Percentiles rank a stretch among this genome's conserved stretches.
phyloP scores from a whole-genome alignment of 176 grass and related monocot species.

The Oryza officinalis region DNA sequence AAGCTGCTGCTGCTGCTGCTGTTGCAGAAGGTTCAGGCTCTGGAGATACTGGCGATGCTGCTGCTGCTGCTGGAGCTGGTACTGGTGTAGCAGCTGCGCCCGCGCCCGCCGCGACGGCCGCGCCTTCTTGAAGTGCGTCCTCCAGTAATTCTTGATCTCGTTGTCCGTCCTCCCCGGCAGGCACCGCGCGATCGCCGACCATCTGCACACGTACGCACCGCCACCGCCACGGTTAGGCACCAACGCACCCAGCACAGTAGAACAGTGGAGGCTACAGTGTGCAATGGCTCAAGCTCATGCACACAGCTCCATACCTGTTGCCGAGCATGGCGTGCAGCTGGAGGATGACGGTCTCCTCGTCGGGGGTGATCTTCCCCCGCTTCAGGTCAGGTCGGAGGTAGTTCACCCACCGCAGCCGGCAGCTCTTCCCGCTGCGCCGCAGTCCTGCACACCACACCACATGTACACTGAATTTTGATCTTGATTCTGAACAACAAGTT shows the following conservation, averaged over 20 bases:
- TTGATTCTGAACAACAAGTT: background rate
- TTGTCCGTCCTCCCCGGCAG: slow-evolving; percentile 98
- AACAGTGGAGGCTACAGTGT: background rate
- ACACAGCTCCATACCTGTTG: slow-evolving; percentile 52
- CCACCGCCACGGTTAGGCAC: slow-evolving; percentile 27
- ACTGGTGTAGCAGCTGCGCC: slow-evolving; percentile 64
- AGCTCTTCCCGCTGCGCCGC: slow-evolving; percentile 89
- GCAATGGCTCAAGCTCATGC: background rate
- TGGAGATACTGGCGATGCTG: slow-evolving; percentile 45
- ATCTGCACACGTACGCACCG: slow-evolving; percentile 41
- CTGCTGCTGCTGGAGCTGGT: slow-evolving; percentile 52
- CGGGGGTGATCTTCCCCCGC: slow-evolving; percentile 86
- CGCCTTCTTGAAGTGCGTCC: slow-evolving; percentile 95
- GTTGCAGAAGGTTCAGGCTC: slow-evolving; percentile 38
- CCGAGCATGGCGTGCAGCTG: slow-evolving; percentile 89
- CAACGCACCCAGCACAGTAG: background rate
- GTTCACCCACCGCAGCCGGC: slow-evolving; percentile 93
- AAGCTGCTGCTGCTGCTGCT: slow-evolving; percentile 46
- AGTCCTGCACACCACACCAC: slow-evolving; percentile 38
- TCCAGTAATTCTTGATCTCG: slow-evolving; percentile 99
- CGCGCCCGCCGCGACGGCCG: slow-evolving; percentile 52
- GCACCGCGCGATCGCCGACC: slow-evolving; percentile 95
- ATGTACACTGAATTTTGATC: background rate
- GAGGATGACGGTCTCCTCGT: slow-evolving; percentile 86
- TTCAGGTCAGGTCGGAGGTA: slow-evolving; percentile 92